These are phyloP conservation scores for Agrocybe chaxingu DNA, from an alignment of 768 basidiomycete genomes.

Conservation along the genomic window DNA sequence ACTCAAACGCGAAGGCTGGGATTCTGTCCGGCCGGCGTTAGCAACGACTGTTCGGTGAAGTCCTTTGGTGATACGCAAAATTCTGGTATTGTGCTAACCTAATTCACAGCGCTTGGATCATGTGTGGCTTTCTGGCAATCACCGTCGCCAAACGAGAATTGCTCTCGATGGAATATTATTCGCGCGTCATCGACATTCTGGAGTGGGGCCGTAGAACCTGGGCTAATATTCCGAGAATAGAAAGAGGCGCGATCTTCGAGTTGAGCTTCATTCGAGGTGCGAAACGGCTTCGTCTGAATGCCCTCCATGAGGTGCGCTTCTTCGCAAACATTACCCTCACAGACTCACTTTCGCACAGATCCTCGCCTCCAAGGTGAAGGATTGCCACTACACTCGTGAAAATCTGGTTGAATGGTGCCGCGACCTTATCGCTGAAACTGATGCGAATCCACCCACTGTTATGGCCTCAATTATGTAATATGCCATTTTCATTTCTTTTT, in stretches of 20 bases:
- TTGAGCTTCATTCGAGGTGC: slow-evolving; percentile 39
- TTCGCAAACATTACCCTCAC: neutral
- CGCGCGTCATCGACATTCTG: slow-evolving; percentile 34
- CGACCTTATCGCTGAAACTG: slow-evolving; percentile 27
- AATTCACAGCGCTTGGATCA: slow-evolving; percentile 33
- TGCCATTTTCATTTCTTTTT: no score
- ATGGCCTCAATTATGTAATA: no score
- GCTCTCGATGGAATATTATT: slow-evolving; percentile 30
- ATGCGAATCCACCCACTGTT: slow-evolving; percentile 22
- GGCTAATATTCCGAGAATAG: slow-evolving; percentile 32
- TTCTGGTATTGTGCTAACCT: neutral
- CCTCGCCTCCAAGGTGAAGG: slow-evolving; percentile 8
- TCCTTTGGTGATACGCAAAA: no score
- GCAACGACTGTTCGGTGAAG: slow-evolving; percentile 34
- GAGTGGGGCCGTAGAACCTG: slow-evolving; percentile 39
- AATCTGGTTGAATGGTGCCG: slow-evolving; percentile 28
- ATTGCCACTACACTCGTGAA: slow-evolving; percentile 18
- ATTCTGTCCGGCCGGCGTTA: slow-evolving; percentile 30
- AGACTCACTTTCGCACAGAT: neutral
- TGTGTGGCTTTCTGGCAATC: slow-evolving; percentile 30
- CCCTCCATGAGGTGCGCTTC: slow-evolving; percentile 27
- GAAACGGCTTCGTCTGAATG: slow-evolving; percentile 28
- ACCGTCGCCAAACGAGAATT: slow-evolving; percentile 9
- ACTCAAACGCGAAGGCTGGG: slow-evolving; percentile 25
- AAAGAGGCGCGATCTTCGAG: slow-evolving; percentile 42